phyloP scores from a whole-genome alignment of 2,329 filamentous ascomycete genomes.

The Mycosphaerella arachidis region DNA sequence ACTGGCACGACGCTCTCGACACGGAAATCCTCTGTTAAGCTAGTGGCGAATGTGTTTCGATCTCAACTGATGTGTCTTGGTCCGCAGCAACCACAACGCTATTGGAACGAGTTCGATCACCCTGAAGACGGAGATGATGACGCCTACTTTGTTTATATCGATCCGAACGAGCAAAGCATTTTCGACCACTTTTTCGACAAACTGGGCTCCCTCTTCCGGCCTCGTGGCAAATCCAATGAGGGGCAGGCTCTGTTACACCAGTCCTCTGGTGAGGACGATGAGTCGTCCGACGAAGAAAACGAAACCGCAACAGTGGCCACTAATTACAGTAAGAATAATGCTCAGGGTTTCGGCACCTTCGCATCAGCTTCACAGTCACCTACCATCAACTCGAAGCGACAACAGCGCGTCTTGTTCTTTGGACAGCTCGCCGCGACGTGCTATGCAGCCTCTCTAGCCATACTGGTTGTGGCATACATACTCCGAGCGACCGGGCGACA shows the following conservation, averaged over 20 bases:
- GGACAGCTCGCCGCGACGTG: constrained; percentile 45
- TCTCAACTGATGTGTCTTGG: no score
- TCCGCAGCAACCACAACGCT: constrained; percentile 39
- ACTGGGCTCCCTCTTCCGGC: constrained; percentile 38
- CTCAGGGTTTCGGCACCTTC: constrained; percentile 18
- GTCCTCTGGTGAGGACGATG: constrained; percentile 17
- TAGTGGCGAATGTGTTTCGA: no score
- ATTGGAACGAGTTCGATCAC: constrained; percentile 87
- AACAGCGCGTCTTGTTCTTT: constrained; percentile 5
- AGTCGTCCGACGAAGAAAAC: constrained; percentile 31
- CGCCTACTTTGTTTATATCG: constrained; percentile 68
- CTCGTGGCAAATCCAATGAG: constrained; percentile 25
- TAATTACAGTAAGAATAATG: constrained; percentile 1
- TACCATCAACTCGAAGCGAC: background rate
- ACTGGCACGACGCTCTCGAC: no score
- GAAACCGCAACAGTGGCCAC: background rate
- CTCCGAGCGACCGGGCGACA: constrained; percentile 65
- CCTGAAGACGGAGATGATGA: constrained; percentile 61
- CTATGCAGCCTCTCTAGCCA: constrained; percentile 56
- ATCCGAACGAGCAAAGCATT: constrained; percentile 64
- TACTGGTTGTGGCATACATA: constrained; percentile 61
- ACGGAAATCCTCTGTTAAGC: no score
- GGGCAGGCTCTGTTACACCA: constrained; percentile 19
- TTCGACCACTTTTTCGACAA: constrained; percentile 58
- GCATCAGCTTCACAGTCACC: background rate